Base-by-base conservation (phyloP, 495 filamentous ascomycete genomes). In the Tuber umbilicatum region DNA sequence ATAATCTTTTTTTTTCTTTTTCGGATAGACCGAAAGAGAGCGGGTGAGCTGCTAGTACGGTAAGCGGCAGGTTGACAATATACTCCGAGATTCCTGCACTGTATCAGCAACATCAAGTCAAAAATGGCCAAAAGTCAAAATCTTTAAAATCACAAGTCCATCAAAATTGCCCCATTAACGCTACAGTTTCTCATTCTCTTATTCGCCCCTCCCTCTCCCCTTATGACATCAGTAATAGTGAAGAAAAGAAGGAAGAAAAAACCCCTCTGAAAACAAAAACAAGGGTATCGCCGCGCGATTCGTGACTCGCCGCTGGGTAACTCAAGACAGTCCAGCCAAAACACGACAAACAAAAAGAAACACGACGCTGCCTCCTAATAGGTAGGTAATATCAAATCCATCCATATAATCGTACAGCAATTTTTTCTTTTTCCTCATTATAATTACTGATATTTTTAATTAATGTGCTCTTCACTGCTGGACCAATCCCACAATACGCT, bases 321-420 rank as follows among this genome's bases (percentile, higher is more conserved):
- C 55, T 35, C 16, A 35, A 35, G 2, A 2, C 7, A 35, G 31
- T 64, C 27, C 55, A 35, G 14, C 27, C 55, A 35, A 35, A 64
- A 35, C n/a, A 31, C n/a, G 50, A 60, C 50, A 60, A n/a, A 60
- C 23, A 60, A 68, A 60, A 50, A 39, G 74, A 75, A 68, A 45
- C 69, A 60, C 38, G 10, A 71, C 74, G 42, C 43, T 73, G 73
- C 42, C 70, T 70, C 72, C 47, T 23, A 77, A 47, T 69, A 43
- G 27, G 50, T 27, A 60, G 43, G 16, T 47, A 72, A 42, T 38
- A 38, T 35, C 45, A 76, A 60, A 37, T 69, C 45, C 71, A 72
- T 79, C 69, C 71, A 74, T 31, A 14, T 70, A 78, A 76, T 55
- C 70, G 64, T 76, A 76, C 76, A 78, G 55, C 21, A 21, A 45